Percentiles rank a stretch among this genome's conserved stretches.
Conservation (phyloP, 179 eudicot genomes). For the Monotropa hypopitys region DNA sequence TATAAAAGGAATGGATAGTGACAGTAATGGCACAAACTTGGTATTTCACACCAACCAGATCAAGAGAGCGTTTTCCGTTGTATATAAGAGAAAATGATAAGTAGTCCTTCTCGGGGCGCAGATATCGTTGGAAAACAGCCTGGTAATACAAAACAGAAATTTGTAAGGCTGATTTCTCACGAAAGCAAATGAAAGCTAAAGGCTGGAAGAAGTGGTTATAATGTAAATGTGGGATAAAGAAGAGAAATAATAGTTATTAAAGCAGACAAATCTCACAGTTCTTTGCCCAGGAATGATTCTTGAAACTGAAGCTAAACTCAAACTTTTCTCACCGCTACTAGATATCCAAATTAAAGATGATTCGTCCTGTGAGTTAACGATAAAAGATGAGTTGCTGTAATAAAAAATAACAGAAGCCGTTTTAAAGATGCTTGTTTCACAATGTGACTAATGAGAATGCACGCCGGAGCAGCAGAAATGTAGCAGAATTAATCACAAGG, state of each 20-base stretch:
- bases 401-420: background rate
- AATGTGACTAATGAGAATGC: background rate
- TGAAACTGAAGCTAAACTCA: constrained; percentile 71
- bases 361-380: constrained; percentile 54
- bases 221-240: background rate
- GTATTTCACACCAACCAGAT: constrained; percentile 55
- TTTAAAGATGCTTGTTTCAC: background rate
- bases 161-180: background rate
- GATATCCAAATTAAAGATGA: constrained; percentile 89
- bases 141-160: constrained; percentile 15
- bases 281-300: constrained; percentile 94
- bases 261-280: constrained; percentile 55
- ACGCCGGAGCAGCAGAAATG: background rate
- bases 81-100: constrained; percentile 88
- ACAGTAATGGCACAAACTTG: background rate
- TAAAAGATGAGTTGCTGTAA: background rate
- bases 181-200: background rate
- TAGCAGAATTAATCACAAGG: background rate
- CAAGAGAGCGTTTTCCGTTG: constrained; percentile 83
- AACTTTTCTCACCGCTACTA: constrained; percentile 60
- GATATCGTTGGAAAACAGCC: constrained; percentile 85
- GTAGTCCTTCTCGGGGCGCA: constrained; percentile 89
- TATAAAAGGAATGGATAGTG: background rate
- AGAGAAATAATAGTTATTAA: background rate
- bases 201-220: background rate